Evolutionary conservation across 208 protist species (phyloP).

Genomic region (Naegleria gruberi): DNA sequence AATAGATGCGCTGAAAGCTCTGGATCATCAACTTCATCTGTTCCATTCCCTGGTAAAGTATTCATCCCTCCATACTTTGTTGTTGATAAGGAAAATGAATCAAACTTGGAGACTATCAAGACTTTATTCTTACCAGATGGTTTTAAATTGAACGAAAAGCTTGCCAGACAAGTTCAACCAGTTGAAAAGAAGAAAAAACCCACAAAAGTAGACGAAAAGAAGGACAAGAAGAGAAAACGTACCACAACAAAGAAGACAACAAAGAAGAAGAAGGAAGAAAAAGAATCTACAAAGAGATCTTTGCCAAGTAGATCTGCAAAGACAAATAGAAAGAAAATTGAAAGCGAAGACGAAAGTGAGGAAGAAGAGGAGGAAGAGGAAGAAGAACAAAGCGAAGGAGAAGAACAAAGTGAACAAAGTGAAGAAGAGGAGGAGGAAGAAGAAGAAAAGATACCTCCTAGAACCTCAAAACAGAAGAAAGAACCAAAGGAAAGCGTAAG

Average conservation of each 20-base stretch:
- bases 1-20: neutral
- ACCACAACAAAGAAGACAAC: neutral
- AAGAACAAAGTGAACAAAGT: neutral
- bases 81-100: neutral
- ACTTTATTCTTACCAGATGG: neutral
- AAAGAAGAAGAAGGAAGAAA: neutral
- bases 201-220: neutral
- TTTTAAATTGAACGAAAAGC: neutral
- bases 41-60: neutral
- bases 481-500: neutral
- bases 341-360: neutral
- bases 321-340: neutral
- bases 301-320: neutral
- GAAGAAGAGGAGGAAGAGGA: neutral
- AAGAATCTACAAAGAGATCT: neutral
- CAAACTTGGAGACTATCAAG: neutral
- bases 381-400: neutral
- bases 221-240: neutral
- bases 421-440: neutral
- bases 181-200: neutral
- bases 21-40: neutral
- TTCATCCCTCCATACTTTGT: slow-evolving; percentile 6
- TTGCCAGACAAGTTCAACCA: neutral
- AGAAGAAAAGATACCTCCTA: neutral
- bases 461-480: neutral